These are phyloP conservation scores for Backusella tuberculispora DNA, from an alignment of 192 early-diverging fungal species.

Conservation along the genomic window DNA sequence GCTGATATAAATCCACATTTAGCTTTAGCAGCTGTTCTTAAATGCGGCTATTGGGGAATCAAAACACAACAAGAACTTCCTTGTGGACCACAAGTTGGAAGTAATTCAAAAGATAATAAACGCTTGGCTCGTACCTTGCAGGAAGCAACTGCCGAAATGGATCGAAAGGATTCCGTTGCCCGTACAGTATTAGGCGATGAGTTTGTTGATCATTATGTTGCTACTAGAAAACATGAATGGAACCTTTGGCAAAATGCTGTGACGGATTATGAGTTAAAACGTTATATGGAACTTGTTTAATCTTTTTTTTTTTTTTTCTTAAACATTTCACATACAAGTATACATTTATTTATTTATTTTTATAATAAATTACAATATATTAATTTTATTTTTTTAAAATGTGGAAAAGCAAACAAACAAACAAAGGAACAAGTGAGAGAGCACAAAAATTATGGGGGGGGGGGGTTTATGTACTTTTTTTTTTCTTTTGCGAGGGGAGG, in stretches of 20 bases:
- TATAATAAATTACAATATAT: conserved; percentile 1
- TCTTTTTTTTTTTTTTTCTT: neutral
- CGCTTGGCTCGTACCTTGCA: conserved; percentile 61
- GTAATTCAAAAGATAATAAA: conserved; percentile 23
- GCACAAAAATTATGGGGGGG: neutral
- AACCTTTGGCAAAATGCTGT: conserved; percentile 73
- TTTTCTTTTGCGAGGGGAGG: conserved; percentile 1
- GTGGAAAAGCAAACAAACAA: conserved; percentile 11
- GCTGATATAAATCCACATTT: conserved; percentile 84
- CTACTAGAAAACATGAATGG: conserved; percentile 76
- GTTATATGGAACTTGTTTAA: conserved; percentile 70
- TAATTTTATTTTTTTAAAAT: neutral
- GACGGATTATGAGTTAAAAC: conserved; percentile 71
- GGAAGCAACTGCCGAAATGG: conserved; percentile 72
- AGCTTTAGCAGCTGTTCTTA: conserved; percentile 71
- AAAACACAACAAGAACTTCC: conserved; percentile 56
- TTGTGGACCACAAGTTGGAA: neutral
- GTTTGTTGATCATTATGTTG: conserved; percentile 80
- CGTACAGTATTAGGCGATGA: conserved; percentile 71
- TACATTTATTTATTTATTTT: neutral
- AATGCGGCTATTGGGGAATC: conserved; percentile 75
- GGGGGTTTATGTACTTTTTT: neutral
- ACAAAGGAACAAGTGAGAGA: neutral
- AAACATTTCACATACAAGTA: neutral
- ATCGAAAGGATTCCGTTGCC: conserved; percentile 64